phyloP scores from a whole-genome alignment of 2,329 filamentous ascomycete species.

The Mariannaea sp. region DNA sequence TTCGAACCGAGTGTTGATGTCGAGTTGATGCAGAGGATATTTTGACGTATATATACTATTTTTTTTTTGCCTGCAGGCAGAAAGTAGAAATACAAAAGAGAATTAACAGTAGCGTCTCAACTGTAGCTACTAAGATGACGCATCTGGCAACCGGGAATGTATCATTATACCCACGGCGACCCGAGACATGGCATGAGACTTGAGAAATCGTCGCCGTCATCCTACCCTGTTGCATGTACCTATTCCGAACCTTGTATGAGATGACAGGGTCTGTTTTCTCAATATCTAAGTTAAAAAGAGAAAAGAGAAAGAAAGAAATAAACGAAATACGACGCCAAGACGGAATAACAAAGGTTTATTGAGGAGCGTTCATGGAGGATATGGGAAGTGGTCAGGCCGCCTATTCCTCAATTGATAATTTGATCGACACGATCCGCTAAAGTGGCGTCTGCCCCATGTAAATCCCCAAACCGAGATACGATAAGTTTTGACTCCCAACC shows the following conservation, averaged over 20 bases:
- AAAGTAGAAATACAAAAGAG: no score
- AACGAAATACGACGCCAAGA: slow-evolving; percentile 5
- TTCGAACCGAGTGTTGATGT: neutral
- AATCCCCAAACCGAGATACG: slow-evolving; percentile 24
- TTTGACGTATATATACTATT: slow-evolving; percentile 2
- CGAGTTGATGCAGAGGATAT: neutral
- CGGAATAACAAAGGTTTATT: no score
- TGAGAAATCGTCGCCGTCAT: no score
- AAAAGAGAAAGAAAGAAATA: neutral
- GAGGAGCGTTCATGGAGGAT: no score
- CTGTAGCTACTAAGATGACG: no score
- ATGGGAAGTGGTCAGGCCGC: no score
- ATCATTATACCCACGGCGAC: no score
- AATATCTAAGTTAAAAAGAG: neutral
- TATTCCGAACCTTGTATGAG: neutral
- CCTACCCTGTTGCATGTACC: no score
- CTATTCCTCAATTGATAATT: no score
- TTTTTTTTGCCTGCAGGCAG: no score
- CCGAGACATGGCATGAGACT: neutral
- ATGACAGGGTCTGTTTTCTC: neutral
- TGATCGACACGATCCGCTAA: neutral
- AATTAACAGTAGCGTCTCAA: no score
- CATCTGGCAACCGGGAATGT: no score
- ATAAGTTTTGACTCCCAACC: slow-evolving; percentile 3
- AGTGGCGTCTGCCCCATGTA: slow-evolving; percentile 3